Base-by-base conservation (phyloP, 106 monocot genomes). In the Posidonia australis region DNA sequence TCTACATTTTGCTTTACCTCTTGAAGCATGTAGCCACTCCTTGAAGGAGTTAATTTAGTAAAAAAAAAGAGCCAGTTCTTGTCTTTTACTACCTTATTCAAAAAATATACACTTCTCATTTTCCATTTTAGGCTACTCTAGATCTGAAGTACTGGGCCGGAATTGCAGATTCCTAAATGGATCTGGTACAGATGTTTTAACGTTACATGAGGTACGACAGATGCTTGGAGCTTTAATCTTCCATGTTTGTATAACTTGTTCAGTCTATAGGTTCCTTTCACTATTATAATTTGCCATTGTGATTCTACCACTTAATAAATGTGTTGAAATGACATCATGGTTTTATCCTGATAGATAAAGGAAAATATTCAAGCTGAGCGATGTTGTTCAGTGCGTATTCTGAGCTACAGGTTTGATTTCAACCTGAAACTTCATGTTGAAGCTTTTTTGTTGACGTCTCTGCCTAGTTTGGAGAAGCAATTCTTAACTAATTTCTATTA, bases 121-220 rank as follows among this genome's bases (percentile, higher is more conserved):
- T 47, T 47, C 46, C 47, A 57, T 25, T 69, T 16, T 30, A 90
- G 96, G 96, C 48, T 90, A 90, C 44, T 67, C 74, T 62, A 98
- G 81, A 68, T 60, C 80, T 46, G 96, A 96, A 77, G 84, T 96
- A 46, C 75, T 98, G 67, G 96, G 96, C 30, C 63, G 75, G 63
- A 83, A 91, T 58, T 85, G 79, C 68, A 87, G 82, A 80, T 87
- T 98, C 58, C 72, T 98, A 60, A 84, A 68, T 67, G 96, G 96
- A 60, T 82, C 86, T 44, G 76, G 27, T 28, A 98, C 90, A 44
- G 80, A 80, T 60, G 66, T 51, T 29, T 79, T 73, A 28, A 75
- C 73, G 61, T 72, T 83, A 63, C 46, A 74, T 20, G 67, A 85
- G 96, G 96, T 98, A 69, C 51, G 46, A 20, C 29, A 26, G 1